These are phyloP conservation scores for Crithidia brevicula DNA, from an alignment of 208 protist genomes.

Conservation along the genomic window DNA sequence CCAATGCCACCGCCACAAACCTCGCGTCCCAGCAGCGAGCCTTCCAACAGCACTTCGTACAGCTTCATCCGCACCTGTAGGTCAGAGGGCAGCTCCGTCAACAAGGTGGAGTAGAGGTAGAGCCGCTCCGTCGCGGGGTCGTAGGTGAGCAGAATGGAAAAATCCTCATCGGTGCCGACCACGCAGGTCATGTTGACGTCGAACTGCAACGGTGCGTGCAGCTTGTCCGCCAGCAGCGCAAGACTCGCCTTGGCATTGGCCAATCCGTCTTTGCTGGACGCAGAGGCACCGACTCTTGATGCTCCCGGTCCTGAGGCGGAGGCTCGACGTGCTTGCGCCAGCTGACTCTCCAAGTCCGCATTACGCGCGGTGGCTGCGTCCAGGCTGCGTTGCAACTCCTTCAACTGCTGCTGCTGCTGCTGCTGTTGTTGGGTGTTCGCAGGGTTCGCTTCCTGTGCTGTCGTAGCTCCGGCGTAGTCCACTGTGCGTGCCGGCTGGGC, in stretches of 20 bases:
- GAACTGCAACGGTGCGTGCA: conserved; percentile 64
- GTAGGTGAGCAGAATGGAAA: conserved; percentile 75
- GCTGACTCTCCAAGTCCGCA: conserved; percentile 28
- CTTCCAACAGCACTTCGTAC: conserved; percentile 81
- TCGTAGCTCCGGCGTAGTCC: not conserved
- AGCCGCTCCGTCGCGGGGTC: conserved; percentile 80
- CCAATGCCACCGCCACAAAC: conserved; percentile 82
- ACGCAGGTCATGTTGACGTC: conserved; percentile 79
- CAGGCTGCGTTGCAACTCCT: conserved; percentile 37
- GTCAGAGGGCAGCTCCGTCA: conserved; percentile 60
- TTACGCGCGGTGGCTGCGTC: conserved; percentile 25
- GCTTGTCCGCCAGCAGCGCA: conserved; percentile 40
- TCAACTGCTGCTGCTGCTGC: conserved; percentile 37
- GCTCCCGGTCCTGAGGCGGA: not conserved
- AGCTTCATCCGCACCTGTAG: conserved; percentile 58
- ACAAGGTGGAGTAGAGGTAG: conserved; percentile 76
- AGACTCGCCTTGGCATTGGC: conserved; percentile 63
- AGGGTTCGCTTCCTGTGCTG: not conserved
- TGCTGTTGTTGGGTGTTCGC: too few species aligned
- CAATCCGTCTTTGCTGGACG: conserved; percentile 36
- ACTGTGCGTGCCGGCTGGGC: not conserved
- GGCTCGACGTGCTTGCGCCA: conserved; percentile 4
- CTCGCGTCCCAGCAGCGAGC: conserved; percentile 77
- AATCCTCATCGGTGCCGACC: conserved; percentile 61
- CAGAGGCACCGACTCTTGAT: too few species aligned